Evolutionary conservation across 257 asterid species (phyloP).

Genomic region (Solanum phureja): DNA sequence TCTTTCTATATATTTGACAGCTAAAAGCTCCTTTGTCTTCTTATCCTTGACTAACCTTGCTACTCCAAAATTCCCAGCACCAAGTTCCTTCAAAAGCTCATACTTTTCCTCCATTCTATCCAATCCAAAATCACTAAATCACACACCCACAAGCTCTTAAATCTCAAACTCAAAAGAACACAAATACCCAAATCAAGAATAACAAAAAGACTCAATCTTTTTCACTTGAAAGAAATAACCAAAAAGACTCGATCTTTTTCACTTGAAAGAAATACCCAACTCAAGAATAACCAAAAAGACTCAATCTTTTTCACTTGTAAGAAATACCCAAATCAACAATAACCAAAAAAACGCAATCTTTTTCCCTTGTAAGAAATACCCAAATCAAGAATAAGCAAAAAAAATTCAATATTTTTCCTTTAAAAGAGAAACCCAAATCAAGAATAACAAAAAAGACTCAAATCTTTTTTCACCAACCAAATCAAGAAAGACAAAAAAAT

Average conservation of each 20-base stretch:
- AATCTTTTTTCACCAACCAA: not conserved
- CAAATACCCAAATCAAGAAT: too few species aligned
- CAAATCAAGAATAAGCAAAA: not conserved
- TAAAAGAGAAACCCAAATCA: not conserved
- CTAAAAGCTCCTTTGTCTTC: constrained; percentile 32
- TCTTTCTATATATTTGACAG: constrained; percentile 40
- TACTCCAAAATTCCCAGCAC: constrained; percentile 37
- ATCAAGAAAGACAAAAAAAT: not conserved
- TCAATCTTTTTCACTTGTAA: too few species aligned
- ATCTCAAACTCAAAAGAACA: too few species aligned
- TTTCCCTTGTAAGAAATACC: not conserved
- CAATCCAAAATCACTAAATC: not conserved
- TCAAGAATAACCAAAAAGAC: too few species aligned
- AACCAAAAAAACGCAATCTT: too few species aligned
- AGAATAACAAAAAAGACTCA: not conserved
- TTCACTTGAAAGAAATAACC: too few species aligned
- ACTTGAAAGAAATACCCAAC: too few species aligned
- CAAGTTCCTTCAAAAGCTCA: constrained; percentile 34
- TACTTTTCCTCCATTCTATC: constrained; percentile 30
- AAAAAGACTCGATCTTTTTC: too few species aligned
- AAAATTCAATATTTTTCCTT: not conserved
- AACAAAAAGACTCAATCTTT: too few species aligned
- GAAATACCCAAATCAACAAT: too few species aligned
- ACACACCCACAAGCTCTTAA: too few species aligned
- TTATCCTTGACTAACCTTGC: constrained; percentile 33